phyloP scores from a whole-genome alignment of 2,329 filamentous ascomycete genomes.

The Hymenoscyphus infarciens region DNA sequence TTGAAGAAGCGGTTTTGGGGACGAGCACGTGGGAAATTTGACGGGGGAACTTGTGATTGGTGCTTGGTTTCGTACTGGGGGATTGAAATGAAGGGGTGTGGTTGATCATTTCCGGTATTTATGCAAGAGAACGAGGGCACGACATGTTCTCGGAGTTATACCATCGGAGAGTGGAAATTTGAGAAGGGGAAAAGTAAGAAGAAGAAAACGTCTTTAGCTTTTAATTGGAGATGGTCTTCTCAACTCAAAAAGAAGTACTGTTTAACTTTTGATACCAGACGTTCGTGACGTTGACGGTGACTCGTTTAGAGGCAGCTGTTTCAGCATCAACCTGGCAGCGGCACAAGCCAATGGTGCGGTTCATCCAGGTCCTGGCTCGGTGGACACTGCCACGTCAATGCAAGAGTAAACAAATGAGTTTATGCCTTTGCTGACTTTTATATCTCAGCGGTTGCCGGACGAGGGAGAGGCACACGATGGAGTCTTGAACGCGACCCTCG shows the following conservation, averaged over 20 bases:
- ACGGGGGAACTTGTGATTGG: neutral
- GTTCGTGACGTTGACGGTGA: neutral
- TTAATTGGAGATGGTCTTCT: neutral
- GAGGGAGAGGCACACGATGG: conserved; percentile 1
- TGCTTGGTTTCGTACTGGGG: neutral
- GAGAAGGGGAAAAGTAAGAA: neutral
- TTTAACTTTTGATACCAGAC: neutral
- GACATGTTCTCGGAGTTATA: too few relatives aligned
- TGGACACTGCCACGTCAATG: conserved; percentile 4
- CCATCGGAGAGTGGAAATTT: too few relatives aligned
- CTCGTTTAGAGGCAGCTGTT: neutral
- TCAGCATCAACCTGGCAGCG: conserved; percentile 1
- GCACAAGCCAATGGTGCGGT: neutral
- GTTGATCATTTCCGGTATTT: neutral
- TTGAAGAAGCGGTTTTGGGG: neutral
- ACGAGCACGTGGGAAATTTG: neutral
- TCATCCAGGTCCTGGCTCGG: neutral
- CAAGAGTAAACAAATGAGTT: conserved; percentile 4
- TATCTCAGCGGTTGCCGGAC: neutral
- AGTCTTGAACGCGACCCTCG: neutral
- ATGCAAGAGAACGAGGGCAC: neutral
- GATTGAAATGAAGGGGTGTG: neutral
- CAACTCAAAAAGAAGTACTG: too few relatives aligned
- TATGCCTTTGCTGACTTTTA: conserved; percentile 5
- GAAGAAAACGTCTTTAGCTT: neutral